These are phyloP conservation scores for Botryotinia convoluta DNA, from an alignment of 2,329 filamentous ascomycete genomes.

Conservation along the genomic window DNA sequence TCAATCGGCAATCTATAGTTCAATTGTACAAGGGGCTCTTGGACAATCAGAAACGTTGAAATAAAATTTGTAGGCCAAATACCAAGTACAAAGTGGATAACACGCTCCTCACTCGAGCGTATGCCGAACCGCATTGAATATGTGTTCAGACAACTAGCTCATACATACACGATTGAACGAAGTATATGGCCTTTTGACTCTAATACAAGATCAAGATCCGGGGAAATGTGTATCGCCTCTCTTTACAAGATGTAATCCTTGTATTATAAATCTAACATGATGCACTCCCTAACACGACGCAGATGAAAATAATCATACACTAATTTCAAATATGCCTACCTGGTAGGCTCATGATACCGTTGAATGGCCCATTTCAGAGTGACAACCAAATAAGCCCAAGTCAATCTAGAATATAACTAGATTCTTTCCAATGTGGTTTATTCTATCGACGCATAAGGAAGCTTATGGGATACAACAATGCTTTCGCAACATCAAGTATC, in stretches of 20 bases:
- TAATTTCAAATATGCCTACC: not conserved
- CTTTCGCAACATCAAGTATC: slow-evolving; percentile 28
- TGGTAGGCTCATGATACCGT: not conserved
- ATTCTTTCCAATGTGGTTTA: not conserved
- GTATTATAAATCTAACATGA: slow-evolving; percentile 46
- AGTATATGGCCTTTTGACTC: not conserved
- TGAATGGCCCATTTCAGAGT: not conserved
- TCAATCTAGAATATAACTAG: not conserved
- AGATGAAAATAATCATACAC: not conserved
- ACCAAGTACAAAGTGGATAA: not conserved
- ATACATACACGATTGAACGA: not conserved
- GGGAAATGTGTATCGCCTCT: not conserved
- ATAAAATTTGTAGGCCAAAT: not conserved
- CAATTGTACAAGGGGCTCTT: too few relatives aligned
- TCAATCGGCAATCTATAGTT: not conserved
- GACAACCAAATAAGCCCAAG: not conserved
- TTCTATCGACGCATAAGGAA: not conserved
- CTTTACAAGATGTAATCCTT: not conserved
- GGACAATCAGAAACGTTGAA: not conserved
- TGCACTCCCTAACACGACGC: not conserved
- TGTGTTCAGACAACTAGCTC: not conserved
- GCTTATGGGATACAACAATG: slow-evolving; percentile 27
- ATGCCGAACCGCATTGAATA: not conserved
- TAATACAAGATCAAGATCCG: not conserved
- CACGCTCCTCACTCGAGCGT: not conserved